A percentile compares a stretch with the other conserved stretches of the same genome.
phyloP scores from a whole-genome alignment of 768 basidiomycete species.

The Amanita exitialis region DNA sequence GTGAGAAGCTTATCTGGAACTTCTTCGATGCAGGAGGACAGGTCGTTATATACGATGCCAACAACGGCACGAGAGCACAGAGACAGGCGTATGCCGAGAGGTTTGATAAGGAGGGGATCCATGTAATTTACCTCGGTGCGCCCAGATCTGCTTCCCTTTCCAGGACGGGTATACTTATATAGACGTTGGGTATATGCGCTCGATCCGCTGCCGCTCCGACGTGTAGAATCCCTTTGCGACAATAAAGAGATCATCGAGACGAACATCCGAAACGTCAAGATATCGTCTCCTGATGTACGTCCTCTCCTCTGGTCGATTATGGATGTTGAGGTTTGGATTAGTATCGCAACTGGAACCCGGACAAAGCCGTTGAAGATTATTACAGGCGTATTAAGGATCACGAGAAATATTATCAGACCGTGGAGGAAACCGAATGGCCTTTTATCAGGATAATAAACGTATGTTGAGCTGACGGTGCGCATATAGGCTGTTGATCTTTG shows the following conservation, averaged over 20 bases:
- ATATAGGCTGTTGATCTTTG: not conserved
- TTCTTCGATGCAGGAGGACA: conserved; percentile 86
- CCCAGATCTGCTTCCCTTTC: not conserved
- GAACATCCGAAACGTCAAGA: conserved; percentile 95
- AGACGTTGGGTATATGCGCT: no score
- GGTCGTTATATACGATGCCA: conserved; percentile 98
- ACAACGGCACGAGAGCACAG: conserved; percentile 69
- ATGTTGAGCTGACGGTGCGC: conserved; percentile 16
- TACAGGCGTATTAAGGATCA: conserved; percentile 82
- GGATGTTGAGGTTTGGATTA: conserved; percentile 17
- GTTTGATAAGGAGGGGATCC: conserved; percentile 79
- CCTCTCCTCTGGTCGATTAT: not conserved
- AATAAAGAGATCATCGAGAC: conserved; percentile 87
- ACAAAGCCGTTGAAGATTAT: conserved; percentile 88
- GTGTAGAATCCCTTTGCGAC: conserved; percentile 80
- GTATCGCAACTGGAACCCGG: conserved; percentile 92
- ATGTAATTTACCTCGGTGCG: conserved; percentile 88
- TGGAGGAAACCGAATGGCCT: conserved; percentile 87
- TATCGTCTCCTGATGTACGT: conserved; percentile 93
- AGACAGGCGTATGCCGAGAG: conserved; percentile 71
- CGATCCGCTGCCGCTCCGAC: not conserved
- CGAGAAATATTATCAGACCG: conserved; percentile 81
- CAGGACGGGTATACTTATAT: no score
- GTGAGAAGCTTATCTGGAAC: conserved; percentile 82
- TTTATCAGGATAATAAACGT: conserved; percentile 94